A percentile compares a stretch with the other conserved stretches of the same genome.
These are phyloP conservation scores for Trichophyton equinum DNA, from an alignment of 2,329 filamentous ascomycete genomes.

Conservation along the genomic window DNA sequence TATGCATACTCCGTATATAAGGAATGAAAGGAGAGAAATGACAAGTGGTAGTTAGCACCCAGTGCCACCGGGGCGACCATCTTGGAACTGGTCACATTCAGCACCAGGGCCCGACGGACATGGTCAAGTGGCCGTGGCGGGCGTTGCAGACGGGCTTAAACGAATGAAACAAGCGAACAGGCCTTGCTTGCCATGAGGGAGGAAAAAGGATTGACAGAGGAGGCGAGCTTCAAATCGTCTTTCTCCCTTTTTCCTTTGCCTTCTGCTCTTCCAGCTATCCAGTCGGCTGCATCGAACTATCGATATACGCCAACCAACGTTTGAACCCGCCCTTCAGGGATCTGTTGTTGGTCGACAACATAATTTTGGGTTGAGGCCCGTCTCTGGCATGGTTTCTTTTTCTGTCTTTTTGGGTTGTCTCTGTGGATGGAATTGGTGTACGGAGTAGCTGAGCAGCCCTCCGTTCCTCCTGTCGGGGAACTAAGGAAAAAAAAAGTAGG, in stretches of 20 bases:
- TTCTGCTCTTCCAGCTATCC: not conserved
- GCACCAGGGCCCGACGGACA: not conserved
- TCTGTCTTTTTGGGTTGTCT: not conserved
- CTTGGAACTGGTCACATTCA: constrained; percentile 3
- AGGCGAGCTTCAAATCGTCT: not conserved
- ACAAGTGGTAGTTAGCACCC: not conserved
- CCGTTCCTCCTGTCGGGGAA: not conserved
- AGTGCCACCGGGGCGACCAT: not conserved
- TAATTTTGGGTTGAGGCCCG: constrained; percentile 2
- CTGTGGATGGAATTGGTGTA: not conserved
- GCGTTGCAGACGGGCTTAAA: not conserved
- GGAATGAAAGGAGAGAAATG: not conserved
- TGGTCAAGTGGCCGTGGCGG: constrained; percentile 2
- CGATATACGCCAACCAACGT: constrained; percentile 2
- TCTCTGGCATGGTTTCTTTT: not conserved
- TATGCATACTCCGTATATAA: not conserved
- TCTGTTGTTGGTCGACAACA: not conserved
- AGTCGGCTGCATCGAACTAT: constrained; percentile 1
- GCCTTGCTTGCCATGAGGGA: not conserved
- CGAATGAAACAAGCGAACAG: constrained; percentile 2
- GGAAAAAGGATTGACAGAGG: not conserved
- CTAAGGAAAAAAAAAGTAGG: not conserved
- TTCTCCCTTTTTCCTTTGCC: not conserved
- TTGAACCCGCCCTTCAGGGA: not conserved
- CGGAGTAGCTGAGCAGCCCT: not conserved